Evolutionary conservation across 2,329 filamentous ascomycete genomes (phyloP), one percentile per base, ranked within the genome.

Genomic region (Colletotrichum sp.): DNA sequence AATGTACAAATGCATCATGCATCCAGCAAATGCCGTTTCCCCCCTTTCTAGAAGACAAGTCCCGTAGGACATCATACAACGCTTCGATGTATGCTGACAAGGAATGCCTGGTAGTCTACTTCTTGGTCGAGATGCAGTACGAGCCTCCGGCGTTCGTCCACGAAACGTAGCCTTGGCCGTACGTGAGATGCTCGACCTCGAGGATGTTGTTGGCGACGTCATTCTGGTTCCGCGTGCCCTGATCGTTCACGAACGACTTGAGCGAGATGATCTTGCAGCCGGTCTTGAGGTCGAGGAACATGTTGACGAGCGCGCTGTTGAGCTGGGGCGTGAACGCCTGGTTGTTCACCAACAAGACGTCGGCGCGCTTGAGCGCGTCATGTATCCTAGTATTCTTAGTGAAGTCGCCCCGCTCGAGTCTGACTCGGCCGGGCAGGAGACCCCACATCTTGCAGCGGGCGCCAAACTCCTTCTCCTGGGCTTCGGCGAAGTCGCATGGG

Each of bases 261-360:
- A 99, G 90, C 68, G 95, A 98, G 57, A 99, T 94, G 72, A 99
- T 94, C 84, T 94, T 94, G 85, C 95, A 96, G 4, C 96, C 96
- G 71, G 95, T 90, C 85, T 98, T 99, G 78, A 99, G 88, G 82
- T 99, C 97, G 76, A 99, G 88, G 82, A 99, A 99, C 87, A 98
- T 95, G 80, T 95, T 92, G 79, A 96, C 92, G 62, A 99, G 89
- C 77, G 92, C 92, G 82, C 95, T 94, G 85, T 99, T 99, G 71
- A 98, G 91, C 80, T 93, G 90, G 16, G 96, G 93, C 8, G 94
- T 96, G 85, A 99, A 99, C 4, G 96, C 97, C 85, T 99, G 96
- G 86, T 99, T 99, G 88, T 99, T 99, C 80, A 99, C 96, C 30
- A 99, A 90, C 22, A 99, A 92, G n/a, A 99, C 96, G 83, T 99